These are phyloP conservation scores for Thecaphora frezii DNA, from an alignment of 1,284 basidiomycete genomes.

Conservation along the genomic window DNA sequence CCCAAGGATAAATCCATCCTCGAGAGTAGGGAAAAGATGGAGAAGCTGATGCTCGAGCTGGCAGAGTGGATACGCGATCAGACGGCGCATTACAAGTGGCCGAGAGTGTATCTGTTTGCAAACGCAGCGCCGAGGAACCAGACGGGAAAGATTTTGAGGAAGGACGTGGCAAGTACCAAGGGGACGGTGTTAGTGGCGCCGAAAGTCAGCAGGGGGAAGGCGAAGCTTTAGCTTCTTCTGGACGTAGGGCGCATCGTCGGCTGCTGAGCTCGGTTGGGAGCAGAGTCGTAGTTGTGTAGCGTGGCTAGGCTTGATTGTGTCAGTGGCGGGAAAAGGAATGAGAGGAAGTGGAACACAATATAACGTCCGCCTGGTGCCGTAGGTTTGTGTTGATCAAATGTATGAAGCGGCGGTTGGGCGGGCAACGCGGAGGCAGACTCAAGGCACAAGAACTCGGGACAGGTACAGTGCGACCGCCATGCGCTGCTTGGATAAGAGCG, in stretches of 20 bases:
- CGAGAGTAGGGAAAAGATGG: conserved; percentile 11
- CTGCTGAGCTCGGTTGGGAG: background rate
- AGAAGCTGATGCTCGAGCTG: conserved; percentile 34
- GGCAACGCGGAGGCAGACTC: too few relatives aligned
- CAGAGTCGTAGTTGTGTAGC: background rate
- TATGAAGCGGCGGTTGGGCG: too few relatives aligned
- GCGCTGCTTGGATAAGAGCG: too few relatives aligned
- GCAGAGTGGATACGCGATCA: conserved; percentile 1
- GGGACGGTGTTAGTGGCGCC: background rate
- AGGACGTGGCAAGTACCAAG: background rate
- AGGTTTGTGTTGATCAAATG: too few relatives aligned
- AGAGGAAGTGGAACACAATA: too few relatives aligned
- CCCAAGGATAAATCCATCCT: conserved; percentile 11
- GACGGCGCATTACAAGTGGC: conserved; percentile 52
- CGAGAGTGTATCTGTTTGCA: conserved; percentile 44
- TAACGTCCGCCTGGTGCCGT: too few relatives aligned
- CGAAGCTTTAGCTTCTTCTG: background rate
- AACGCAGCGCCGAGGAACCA: conserved; percentile 47
- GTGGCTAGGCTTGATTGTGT: background rate
- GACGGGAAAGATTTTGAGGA: conserved; percentile 54
- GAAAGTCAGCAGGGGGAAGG: background rate
- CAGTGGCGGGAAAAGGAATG: too few relatives aligned
- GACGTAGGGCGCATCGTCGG: background rate
- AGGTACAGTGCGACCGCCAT: too few relatives aligned
- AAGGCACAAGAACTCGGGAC: too few relatives aligned